Evolutionary conservation across 257 asterid genomes (phyloP), one percentile per base, ranked within the genome.

Genomic region (Catharanthus roseus): DNA sequence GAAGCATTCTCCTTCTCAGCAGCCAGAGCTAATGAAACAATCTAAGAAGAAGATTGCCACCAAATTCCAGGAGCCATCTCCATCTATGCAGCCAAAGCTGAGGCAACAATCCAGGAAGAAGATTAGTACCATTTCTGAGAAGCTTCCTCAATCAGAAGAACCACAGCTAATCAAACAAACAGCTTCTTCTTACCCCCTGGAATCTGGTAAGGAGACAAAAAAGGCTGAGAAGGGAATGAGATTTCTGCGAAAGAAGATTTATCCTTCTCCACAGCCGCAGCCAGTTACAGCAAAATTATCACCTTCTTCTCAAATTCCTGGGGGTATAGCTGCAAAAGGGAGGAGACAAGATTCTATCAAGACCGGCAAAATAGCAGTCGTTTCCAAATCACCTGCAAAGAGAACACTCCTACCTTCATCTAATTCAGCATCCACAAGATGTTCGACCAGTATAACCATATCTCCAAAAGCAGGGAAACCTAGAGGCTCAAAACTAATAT

Each of bases 351-450:
- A 58, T 53, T 55, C n/a, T 65, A 58, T 65, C 41, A 51, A 66
- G 73, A 69, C 67, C 18, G 68, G 78, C 74, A 73, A 67, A 80
- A 78, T 72, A 47, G 23, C 33, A 68, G 54, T 51, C 28, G 72
- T 49, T 13, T 61, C 81, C 8, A 81, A 71, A 77, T 77, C 74
- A 72, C 75, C 88, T 68, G 70, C 74, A 57, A 83, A 81, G 81
- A 86, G 81, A 73, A 73, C 76, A 67, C 5, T 72, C 68, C 65
- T 70, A 49, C 65, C 77, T 42, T 55, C 77, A 23, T 55, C 79
- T 77, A 62, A 73, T 80, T 75, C 79, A 23, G 66, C 31, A 49
- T 57, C 88, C 72, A 79, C 84, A 24, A 86, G 65, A 80, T 60
- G 83, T 74, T 69, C 85, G 60, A 50, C 70, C 45, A 51, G 31